Base-by-base conservation (phyloP, 78 protist genomes). In the Corallochytrium limacisporum region DNA sequence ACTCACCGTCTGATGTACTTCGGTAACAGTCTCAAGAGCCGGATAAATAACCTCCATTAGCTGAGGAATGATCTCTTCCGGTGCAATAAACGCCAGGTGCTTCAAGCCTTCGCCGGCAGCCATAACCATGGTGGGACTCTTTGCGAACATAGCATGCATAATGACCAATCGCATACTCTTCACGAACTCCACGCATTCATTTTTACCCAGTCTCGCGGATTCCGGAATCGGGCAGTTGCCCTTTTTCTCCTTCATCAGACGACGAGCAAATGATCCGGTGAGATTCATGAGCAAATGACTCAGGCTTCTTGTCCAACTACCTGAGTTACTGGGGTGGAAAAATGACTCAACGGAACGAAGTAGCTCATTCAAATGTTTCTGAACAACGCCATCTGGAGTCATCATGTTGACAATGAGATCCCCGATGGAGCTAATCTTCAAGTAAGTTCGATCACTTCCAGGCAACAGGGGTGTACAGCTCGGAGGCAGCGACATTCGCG, bases 21-120 rank as follows among this genome's bases (percentile, higher is more conserved):
- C 78, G 4, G 78, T 73, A 3, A 73, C 36, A 9, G 71, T 73
- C 20, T 73, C 62, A 15, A 73, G 48, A 24, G 78, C 78, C 10
- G 65, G 70, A 42, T 49, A 60, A 33, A 62, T 35, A 31, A 29
- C 22, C 28, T 73, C 73, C 13, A 73, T 37, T 8, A 53, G 15
- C 32, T 28, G 56, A 13, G 70, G 73, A 37, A 63, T 29, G 16
- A 62, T 24, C 15, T 18, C 2, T 16, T 40, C 28, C 22, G 78
- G 78, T 2, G 12, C 43, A 13, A 73, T 47, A 37, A 16, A 51
- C 18, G 65, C 48, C 61, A 73, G 55, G 20, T 28, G 4, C 37
- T 73, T 73, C 13, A 44, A 15, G 24, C 66, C 5, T 10, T 3
- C 6, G 16, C 18, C 3, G 5, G 78, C 66, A 13, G 26, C 12